Evolutionary conservation across 2,329 filamentous ascomycete species (phyloP).

Genomic region (Diaporthe amygdali): DNA sequence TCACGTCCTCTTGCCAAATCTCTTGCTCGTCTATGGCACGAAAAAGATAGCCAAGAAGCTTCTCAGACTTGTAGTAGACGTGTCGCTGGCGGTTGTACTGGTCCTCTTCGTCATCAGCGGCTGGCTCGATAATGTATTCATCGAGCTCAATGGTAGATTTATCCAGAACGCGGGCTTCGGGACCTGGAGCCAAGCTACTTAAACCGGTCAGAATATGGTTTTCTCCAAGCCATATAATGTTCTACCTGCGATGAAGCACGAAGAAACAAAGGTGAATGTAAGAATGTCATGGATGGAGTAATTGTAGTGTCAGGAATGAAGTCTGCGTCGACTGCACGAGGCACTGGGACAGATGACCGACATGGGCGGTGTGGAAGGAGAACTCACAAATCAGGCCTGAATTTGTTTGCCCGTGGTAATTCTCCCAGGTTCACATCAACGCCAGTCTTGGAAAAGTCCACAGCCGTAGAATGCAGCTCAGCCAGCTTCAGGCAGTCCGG

Average conservation of each 20-base stretch:
- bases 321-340: background rate
- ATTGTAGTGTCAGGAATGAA: too few relatives aligned
- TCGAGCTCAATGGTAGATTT: conserved; percentile 49
- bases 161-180: conserved; percentile 49
- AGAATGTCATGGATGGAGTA: background rate
- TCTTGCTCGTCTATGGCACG: conserved; percentile 73
- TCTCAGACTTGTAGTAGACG: conserved; percentile 70
- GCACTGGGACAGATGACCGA: fast-evolving
- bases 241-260: too few relatives aligned
- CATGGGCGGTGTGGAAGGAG: background rate
- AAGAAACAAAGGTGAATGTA: fast-evolving
- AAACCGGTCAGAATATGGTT: conserved; percentile 16
- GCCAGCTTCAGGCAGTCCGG: conserved; percentile 60
- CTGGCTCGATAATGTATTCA: conserved; percentile 29
- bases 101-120: conserved; percentile 50
- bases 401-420: conserved; percentile 45
- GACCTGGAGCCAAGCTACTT: conserved; percentile 50
- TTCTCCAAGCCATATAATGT: too few relatives aligned
- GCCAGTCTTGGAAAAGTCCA: conserved; percentile 80
- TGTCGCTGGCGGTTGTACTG: conserved; percentile 47
- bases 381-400: conserved; percentile 62
- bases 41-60: conserved; percentile 73
- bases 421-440: conserved; percentile 55
- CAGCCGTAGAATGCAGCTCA: conserved; percentile 70
- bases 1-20: conserved; percentile 63